Percentiles rank a stretch among this genome's conserved stretches.
These are phyloP conservation scores for Aspergillus asperescens DNA, from an alignment of 495 filamentous ascomycete genomes.

Conservation along the genomic window DNA sequence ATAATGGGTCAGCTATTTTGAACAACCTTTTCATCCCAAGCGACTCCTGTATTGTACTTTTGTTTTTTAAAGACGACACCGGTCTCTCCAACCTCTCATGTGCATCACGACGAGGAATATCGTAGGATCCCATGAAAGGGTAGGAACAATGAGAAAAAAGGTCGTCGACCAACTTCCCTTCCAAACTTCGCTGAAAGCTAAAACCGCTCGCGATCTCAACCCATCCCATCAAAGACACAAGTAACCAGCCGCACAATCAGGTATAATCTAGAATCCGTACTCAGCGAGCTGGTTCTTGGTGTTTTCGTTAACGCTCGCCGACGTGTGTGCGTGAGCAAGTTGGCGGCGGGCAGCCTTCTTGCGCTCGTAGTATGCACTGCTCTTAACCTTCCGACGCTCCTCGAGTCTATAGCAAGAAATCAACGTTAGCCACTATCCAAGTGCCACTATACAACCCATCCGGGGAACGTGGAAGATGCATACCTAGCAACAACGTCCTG, in stretches of 20 bases:
- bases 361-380: constrained; percentile 97
- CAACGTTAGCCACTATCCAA: constrained; percentile 34
- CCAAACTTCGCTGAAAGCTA: constrained; percentile 39
- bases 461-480: constrained; percentile 34
- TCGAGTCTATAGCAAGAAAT: constrained; percentile 65
- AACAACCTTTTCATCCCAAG: constrained; percentile 44
- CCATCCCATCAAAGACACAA: constrained; percentile 44
- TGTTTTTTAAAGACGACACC: constrained; percentile 26
- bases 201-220: constrained; percentile 45
- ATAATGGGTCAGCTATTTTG: constrained; percentile 44
- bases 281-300: constrained; percentile 64
- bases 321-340: constrained; percentile 86
- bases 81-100: constrained; percentile 28
- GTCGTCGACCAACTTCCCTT: constrained; percentile 39
- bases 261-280: constrained; percentile 63
- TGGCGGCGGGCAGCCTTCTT: constrained; percentile 93
- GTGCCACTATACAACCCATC: not conserved
- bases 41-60: constrained; percentile 33
- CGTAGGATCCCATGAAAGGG: constrained; percentile 29
- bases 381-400: constrained; percentile 98
- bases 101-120: constrained; percentile 34
- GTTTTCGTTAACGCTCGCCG: constrained; percentile 75
- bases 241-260: constrained; percentile 43
- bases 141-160: constrained; percentile 32
- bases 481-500: constrained; percentile 96